Base-by-base conservation (phyloP, 2,329 filamentous ascomycete species). In the Apiospora marii region DNA sequence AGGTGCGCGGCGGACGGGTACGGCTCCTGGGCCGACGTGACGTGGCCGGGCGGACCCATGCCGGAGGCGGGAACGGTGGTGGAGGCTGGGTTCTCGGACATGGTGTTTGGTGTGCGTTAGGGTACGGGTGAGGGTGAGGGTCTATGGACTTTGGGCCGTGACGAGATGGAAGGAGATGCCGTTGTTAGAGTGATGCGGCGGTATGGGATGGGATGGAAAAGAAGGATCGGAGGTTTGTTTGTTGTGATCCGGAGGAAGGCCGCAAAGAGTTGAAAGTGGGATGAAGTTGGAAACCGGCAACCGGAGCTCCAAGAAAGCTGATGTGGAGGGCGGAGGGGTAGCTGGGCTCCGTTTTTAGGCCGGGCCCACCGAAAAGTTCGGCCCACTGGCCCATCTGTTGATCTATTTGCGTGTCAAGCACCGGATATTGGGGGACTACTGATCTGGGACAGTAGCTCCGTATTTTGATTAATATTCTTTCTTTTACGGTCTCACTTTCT, bases 1-100 rank as follows among this genome's bases (percentile, higher is more conserved):
- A 89, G 82, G 77, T 85, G 79, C 78, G 82, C 80, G 8, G 88
- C 84, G 67, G 84, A 85, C 16, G 90, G 89, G 78, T 86, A 91
- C n/a, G 86, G 85, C 78, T 91, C 87, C 78, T 87, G 84, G 53
- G 81, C 76, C 53, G 85, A 81, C 72, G 74, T 79, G 73, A 83
- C 78, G 79, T 86, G 83, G 67, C 44, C 69, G 2, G 73, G 74
- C 5, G 68, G 67, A 24, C 73, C 75, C 72, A 76, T 77, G 70
- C 34, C 53, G 30, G 46, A 58, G 58, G 53, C 53, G 6, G 30
- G 30, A 5, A 37, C 22, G 7, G 27, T 41, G 16, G 46, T 70
- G 8, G 70, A 22, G 1, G 70, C 48, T 37, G 72, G 72, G 37
- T 19, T 24, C 30, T 3, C 19, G 46, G 72, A 48, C 72, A 73